Evolutionary conservation across 176 grass and related monocot species (phyloP), one percentile per base, ranked within the genome.

Genomic region (Zea mays): DNA sequence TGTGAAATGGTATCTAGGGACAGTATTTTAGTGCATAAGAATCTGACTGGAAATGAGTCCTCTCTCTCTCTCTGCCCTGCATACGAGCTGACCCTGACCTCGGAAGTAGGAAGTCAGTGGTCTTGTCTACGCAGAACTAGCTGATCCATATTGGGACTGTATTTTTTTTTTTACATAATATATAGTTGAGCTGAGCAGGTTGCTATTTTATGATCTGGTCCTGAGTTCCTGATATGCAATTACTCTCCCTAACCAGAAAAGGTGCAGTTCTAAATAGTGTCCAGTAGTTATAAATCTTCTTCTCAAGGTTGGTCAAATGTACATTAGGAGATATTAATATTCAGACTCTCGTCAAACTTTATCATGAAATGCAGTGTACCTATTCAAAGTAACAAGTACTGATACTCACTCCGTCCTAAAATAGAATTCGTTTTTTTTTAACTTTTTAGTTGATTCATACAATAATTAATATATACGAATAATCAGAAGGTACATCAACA

Each of bases 61-160:
- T 79, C 27, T 27, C 27, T 27, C 27, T 27, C 27, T 27, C 38
- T 84, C 67, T 68, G 62, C 68, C 43, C 37, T 40, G 17, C 69
- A 3, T 16, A 45, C 56, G 70, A 64, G 86, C 63, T 88, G 76
- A 80, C 75, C 62, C 76, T 88, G 81, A 84, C 69, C 62, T 45
- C 52, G 61, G 62, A 62, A 79, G 62, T 45, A 62, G 61, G 62
- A 62, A 79, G 62, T 69, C 42, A 33, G 43, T 69, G 33, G n/a
- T 63, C 62, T 39, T 62, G 10, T 58, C 50, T 82, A 42, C 65
- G 52, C 57, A 64, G 10, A 38, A 34, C 10, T 45, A 19, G 9
- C 7, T 20, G 65, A 84, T 62, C 41, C 41, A 60, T n/a, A 51
- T 40, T 38, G 49, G 8, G 3, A 60, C 41, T 69, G 66, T 5